Evolutionary conservation across 768 basidiomycete genomes (phyloP).

Genomic region (Sistotremastrum suecicum): DNA sequence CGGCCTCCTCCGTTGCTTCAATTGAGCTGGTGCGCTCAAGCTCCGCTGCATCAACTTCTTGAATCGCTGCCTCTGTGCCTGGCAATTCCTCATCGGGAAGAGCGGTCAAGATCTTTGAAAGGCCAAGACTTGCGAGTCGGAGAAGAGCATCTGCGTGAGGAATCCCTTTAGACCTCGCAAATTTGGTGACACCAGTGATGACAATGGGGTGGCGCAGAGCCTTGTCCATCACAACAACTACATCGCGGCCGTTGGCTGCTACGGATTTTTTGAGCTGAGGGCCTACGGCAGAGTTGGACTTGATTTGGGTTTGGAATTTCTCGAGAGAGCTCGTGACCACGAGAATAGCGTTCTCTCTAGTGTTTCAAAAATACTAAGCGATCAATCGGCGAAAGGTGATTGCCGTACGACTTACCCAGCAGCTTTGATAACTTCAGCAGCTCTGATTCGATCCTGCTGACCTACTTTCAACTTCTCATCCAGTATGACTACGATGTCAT

Average conservation of each 20-base stretch:
- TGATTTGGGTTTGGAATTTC: conserved; percentile 3
- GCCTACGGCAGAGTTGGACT: not conserved
- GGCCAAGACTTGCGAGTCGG: conserved; percentile 5
- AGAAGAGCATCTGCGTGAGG: conserved; percentile 8
- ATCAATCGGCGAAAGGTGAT: not conserved
- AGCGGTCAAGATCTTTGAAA: conserved; percentile 6
- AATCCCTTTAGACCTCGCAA: conserved; percentile 8
- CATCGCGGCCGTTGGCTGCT: conserved; percentile 6
- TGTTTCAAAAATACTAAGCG: not conserved
- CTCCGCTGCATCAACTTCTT: conserved; percentile 8
- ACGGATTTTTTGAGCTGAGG: conserved; percentile 1
- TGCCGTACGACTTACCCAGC: conserved; percentile 5
- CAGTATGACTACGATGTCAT: conserved; percentile 9
- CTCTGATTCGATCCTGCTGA: conserved; percentile 2
- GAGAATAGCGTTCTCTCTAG: conserved; percentile 8
- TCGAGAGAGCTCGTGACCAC: conserved; percentile 9
- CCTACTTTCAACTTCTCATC: conserved; percentile 7
- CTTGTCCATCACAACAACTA: conserved; percentile 8
- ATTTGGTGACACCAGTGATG: conserved; percentile 8
- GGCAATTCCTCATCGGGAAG: conserved; percentile 3
- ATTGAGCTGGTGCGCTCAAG: conserved; percentile 5
- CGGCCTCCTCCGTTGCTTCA: conserved; percentile 4
- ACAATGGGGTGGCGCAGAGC: conserved; percentile 10
- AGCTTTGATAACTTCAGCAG: conserved; percentile 9
- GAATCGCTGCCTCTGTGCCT: conserved; percentile 2